Conservation (phyloP, 257 asterid genomes). For the Solanum etuberosum region DNA sequence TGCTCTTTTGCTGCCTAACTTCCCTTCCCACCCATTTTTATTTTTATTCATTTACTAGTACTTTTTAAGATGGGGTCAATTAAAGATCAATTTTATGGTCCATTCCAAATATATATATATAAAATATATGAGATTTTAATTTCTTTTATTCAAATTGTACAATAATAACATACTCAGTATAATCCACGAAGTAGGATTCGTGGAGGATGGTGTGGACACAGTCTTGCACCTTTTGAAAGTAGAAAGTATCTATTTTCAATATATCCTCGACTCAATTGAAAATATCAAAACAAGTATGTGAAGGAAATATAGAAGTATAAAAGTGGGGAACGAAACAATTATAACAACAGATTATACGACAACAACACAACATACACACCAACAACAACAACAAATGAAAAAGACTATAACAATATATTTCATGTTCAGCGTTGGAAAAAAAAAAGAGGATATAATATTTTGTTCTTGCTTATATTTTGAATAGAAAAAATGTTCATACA, state of each 20-base stretch:
- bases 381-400: neutral
- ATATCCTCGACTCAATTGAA: neutral
- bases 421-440: too few species aligned
- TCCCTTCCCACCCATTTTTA: neutral
- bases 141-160: neutral
- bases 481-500: too few species aligned
- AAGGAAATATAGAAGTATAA: neutral
- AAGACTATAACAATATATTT: neutral
- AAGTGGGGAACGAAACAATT: neutral
- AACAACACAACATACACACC: too few species aligned
- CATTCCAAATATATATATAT: neutral
- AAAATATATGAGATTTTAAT: neutral
- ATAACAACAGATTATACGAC: too few species aligned
- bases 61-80: neutral
- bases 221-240: neutral
- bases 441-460: too few species aligned
- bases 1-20: neutral
- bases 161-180: too few species aligned
- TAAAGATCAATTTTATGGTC: neutral
- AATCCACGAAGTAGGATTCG: too few species aligned
- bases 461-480: too few species aligned
- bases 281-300: neutral
- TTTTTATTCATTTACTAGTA: neutral
- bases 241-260: too few species aligned
- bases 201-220: too few species aligned